phyloP scores from a whole-genome alignment of 129 eudicot species.

The Flaveria ramosissima region DNA sequence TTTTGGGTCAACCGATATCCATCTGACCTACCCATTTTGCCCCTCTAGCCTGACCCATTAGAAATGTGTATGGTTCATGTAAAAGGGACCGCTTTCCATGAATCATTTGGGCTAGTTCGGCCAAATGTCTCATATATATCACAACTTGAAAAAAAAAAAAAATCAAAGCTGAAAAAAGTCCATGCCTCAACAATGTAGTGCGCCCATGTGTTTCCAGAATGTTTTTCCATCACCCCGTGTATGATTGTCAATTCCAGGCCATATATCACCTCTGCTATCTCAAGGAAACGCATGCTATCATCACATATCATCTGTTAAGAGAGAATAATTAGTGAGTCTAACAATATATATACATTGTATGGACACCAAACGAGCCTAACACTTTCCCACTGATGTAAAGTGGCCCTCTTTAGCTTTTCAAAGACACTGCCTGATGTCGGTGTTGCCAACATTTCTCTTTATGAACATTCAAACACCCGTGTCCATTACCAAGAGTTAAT shows the following conservation, averaged over 20 bases:
- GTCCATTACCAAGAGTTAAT: no score
- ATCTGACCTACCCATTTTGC: neutral
- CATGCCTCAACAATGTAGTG: slow-evolving; percentile 75
- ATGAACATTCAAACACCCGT: no score
- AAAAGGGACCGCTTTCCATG: neutral
- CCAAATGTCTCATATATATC: neutral
- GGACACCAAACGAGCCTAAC: no score
- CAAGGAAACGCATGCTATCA: slow-evolving; percentile 72
- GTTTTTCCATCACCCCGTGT: slow-evolving; percentile 64
- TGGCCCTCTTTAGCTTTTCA: no score
- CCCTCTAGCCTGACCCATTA: neutral
- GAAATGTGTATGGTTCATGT: neutral
- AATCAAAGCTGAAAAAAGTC: neutral
- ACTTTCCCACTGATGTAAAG: no score
- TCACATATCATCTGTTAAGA: slow-evolving; percentile 67
- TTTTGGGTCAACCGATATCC: neutral
- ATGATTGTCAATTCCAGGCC: slow-evolving; percentile 62
- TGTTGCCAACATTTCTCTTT: no score
- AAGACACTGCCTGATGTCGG: no score
- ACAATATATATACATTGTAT: neutral
- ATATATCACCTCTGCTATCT: slow-evolving; percentile 81
- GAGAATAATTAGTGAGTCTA: neutral
- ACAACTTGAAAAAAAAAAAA: neutral
- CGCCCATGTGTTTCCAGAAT: slow-evolving; percentile 59
- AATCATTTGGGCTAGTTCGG: neutral